Percentiles rank a stretch among this genome's conserved stretches.
Evolutionary conservation across 441 rosid species (phyloP).

Genomic region (Erodium trifolium): DNA sequence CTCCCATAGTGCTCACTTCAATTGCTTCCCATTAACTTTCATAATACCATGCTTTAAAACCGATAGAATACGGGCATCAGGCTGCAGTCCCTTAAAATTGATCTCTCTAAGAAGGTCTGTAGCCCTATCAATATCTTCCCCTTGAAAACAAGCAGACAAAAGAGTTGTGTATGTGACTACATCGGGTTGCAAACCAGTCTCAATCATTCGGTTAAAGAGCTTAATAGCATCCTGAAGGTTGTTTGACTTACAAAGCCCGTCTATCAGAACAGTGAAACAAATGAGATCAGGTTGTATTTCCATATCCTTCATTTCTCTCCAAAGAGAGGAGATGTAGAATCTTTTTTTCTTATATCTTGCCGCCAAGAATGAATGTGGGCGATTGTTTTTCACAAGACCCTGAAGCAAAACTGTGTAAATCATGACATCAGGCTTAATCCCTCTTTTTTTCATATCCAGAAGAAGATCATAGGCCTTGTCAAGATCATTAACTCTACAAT

Average conservation of each 20-base stretch:
- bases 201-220: constrained; percentile 41
- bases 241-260: constrained; percentile 32
- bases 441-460: constrained; percentile 45
- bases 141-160: constrained; percentile 29
- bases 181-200: constrained; percentile 55
- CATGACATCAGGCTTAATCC: constrained; percentile 48
- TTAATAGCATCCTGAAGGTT: constrained; percentile 27
- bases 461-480: constrained; percentile 39
- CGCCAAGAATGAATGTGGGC: no score
- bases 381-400: constrained; percentile 24
- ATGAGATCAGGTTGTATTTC: constrained; percentile 39
- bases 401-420: constrained; percentile 53
- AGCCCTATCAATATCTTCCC: no score
- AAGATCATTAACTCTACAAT: constrained; percentile 39
- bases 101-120: neutral
- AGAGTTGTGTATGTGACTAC: constrained; percentile 46
- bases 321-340: constrained; percentile 22
- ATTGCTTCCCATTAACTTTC: no score
- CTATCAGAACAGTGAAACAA: constrained; percentile 41
- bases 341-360: constrained; percentile 16
- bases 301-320: constrained; percentile 30
- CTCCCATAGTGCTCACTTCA: no score
- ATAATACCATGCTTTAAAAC: no score
- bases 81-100: no score
- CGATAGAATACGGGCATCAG: no score